A percentile compares a stretch with the other conserved stretches of the same genome.
Conservation (phyloP, 2,329 filamentous ascomycete genomes). For the Sarocladium kiliense region DNA sequence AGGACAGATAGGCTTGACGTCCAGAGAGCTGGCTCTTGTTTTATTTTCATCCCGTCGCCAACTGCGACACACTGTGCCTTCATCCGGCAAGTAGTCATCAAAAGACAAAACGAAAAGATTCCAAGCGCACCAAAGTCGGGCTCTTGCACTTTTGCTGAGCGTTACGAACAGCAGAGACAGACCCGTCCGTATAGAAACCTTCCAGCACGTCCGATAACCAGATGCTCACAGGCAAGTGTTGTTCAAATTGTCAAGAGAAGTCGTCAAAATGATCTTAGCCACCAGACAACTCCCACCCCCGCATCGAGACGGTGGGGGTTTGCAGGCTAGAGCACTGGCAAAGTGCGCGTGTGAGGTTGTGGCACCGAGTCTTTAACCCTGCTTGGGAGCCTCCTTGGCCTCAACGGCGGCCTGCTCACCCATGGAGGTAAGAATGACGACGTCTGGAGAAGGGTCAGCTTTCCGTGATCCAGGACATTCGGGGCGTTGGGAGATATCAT, state of each 20-base stretch:
- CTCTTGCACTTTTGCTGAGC: conserved; percentile 21
- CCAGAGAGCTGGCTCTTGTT: conserved; percentile 3
- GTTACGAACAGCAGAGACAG: conserved; percentile 37
- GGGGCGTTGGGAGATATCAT: no score
- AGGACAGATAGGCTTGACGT: conserved; percentile 22
- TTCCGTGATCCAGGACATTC: no score
- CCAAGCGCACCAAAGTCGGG: conserved; percentile 25
- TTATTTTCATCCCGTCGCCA: conserved; percentile 8
- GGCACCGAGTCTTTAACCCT: conserved; percentile 18
- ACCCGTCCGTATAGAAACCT: conserved; percentile 38
- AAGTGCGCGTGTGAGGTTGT: conserved; percentile 6
- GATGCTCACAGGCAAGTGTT: conserved; percentile 31
- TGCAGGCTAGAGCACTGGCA: conserved; percentile 6
- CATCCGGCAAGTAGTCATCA: conserved; percentile 3
- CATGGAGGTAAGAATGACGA: conserved; percentile 93
- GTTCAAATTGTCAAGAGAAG: conserved; percentile 20
- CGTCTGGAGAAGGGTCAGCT: conserved; percentile 52
- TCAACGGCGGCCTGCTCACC: conserved; percentile 90
- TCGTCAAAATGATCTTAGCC: conserved; percentile 22
- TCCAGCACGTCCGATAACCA: conserved; percentile 34
- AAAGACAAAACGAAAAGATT: conserved; percentile 28
- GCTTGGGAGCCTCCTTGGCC: conserved; percentile 79
- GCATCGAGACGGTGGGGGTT: background rate
- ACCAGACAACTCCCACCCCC: conserved; percentile 6
- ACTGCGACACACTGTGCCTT: background rate